Evolutionary conservation across 768 basidiomycete genomes (phyloP), one percentile per base, ranked within the genome.

Genomic region (Suillus paluster): DNA sequence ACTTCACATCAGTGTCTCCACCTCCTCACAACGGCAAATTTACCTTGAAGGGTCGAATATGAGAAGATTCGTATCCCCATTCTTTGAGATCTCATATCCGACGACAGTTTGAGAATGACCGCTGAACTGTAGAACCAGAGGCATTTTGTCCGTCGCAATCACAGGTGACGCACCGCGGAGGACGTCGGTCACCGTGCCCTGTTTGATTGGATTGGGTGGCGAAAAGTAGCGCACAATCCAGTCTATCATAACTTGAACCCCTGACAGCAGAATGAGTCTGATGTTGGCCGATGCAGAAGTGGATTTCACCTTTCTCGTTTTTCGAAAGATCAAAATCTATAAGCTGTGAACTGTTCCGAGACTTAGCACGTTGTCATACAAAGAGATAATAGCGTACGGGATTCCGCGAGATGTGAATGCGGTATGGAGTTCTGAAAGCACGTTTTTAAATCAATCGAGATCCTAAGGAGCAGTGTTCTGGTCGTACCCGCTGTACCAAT

Each of bases 71-170:
- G 84, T 79, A 14, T 77, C 73, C 8, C 86, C 88, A 17, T 78
- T 78, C 66, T 81, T 84, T 58, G 78, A 80, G 42, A 88, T 74
- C 73, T 96, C 93, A 67, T 90, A 95, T 2, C 95, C 95, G 3
- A 97, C 82, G 14, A 97, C 86, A 5, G 90, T 89, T 27, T 91
- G 77, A n/a, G 95, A 97, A 76, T 97, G 95, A 0, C 94, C 93
- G 8, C 81, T 72, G 68, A 92, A 87, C 78, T 97, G 89, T 55
- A 97, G 78, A 46, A 97, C 88, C 34, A 97, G 70, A 10, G 95
- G 95, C 84, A 94, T 88, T 67, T 83, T 86, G 23, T 84, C 74
- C 0, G 91, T 89, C 30, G 79, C 71, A 11, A 79, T 66, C 9
- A 95, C 80, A 5, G 87, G 80, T 0, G 80, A 77, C 2, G 82